These are phyloP conservation scores for Candida glaebosa DNA, from an alignment of 805 yeast genomes.

Conservation along the genomic window DNA sequence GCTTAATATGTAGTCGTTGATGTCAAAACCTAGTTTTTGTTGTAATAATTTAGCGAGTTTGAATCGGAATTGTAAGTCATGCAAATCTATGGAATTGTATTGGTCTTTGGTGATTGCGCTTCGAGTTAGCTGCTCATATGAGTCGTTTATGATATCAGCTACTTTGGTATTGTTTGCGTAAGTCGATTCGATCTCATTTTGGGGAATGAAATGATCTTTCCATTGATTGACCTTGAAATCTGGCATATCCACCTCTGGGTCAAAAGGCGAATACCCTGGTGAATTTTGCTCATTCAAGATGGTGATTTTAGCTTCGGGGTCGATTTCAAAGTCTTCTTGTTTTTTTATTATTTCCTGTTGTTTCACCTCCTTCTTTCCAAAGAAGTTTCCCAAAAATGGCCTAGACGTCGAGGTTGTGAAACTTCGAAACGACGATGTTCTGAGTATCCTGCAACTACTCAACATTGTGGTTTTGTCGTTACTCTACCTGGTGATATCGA, in stretches of 20 bases:
- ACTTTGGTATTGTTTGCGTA: conserved; percentile 22
- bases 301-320: conserved; percentile 28
- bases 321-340: conserved; percentile 35
- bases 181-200: conserved; percentile 24
- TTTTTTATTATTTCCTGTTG: conserved; percentile 34
- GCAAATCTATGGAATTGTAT: conserved; percentile 19
- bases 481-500: neutral
- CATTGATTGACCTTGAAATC: conserved; percentile 34
- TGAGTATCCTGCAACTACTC: conserved; percentile 1
- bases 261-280: conserved; percentile 24
- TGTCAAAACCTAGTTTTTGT: conserved; percentile 44
- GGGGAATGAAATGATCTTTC: conserved; percentile 25
- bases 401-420: conserved; percentile 12
- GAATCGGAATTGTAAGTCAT: conserved; percentile 50
- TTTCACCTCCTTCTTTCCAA: conserved; percentile 30
- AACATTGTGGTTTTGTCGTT: conserved; percentile 1
- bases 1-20: conserved; percentile 51
- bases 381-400: conserved; percentile 29
- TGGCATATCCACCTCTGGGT: conserved; percentile 28
- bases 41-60: conserved; percentile 46
- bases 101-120: conserved; percentile 7
- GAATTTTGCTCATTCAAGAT: conserved; percentile 35
- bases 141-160: conserved; percentile 19
- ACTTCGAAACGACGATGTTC: conserved; percentile 7
- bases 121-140: conserved; percentile 20